Evolutionary conservation across 257 asterid species (phyloP).

Genomic region (Jacaranda mimosifolia): DNA sequence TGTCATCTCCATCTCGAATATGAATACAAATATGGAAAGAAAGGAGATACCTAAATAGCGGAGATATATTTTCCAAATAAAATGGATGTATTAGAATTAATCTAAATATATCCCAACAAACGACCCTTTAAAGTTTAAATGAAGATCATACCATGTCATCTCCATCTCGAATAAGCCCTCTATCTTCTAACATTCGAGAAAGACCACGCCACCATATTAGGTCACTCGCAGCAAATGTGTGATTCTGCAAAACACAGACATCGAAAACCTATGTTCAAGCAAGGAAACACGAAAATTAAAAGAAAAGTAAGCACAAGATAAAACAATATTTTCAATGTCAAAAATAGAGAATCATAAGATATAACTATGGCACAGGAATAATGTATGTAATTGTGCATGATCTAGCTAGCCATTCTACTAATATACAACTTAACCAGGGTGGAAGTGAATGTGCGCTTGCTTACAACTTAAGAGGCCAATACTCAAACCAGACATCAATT

Average conservation of each 20-base stretch:
- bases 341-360: slow-evolving; percentile 9
- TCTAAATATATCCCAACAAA: too few species aligned
- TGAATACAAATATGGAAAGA: too few species aligned
- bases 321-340: neutral
- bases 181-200: slow-evolving; percentile 71
- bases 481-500: slow-evolving; percentile 2
- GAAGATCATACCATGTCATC: slow-evolving; percentile 65
- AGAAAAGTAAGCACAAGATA: slow-evolving; percentile 20
- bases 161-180: slow-evolving; percentile 66
- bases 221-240: slow-evolving; percentile 62
- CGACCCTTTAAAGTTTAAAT: neutral
- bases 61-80: too few species aligned
- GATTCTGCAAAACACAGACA: slow-evolving; percentile 52
- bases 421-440: neutral
- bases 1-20: too few species aligned
- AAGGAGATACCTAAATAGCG: too few species aligned
- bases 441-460: neutral
- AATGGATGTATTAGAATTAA: too few species aligned
- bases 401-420: neutral
- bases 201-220: slow-evolving; percentile 84
- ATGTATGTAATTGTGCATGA: neutral
- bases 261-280: slow-evolving; percentile 11
- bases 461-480: slow-evolving; percentile 12
- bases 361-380: neutral
- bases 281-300: slow-evolving; percentile 5